Base-by-base conservation (phyloP, 805 yeast genomes). In the Henningerozyma blattae region DNA sequence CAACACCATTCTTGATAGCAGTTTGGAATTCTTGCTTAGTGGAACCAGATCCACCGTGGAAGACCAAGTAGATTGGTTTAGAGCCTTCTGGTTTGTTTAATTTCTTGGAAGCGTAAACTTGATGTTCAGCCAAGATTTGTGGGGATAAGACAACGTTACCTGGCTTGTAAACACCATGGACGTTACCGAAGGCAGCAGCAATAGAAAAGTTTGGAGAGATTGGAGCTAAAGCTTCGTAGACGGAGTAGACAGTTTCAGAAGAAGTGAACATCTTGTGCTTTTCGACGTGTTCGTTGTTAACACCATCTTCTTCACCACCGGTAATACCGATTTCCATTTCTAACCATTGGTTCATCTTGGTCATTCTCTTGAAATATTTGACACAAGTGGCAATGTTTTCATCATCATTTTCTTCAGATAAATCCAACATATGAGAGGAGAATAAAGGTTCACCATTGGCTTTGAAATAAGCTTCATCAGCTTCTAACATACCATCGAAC, bases 291-390 rank as follows among this genome's bases (percentile, higher is more conserved):
- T 89, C 93, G 76, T 91, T 91, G 80, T 91, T 89, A 58, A 91
- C 98, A 78, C 98, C 98, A 62, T 91, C 98, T 71, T 91, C 98
- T 74, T 91, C 98, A 79, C 98, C 98, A 70, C 98, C 98, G 64
- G 98, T 91, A 77, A 91, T 91, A 77, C 98, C 98, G 61, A 91
- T 91, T 75, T 91, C 98, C 98, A 91, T 91, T 76, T 91, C 98
- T 62, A 91, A 77, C 91, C 91, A 91, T 72, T 89, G 97, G 70
- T 75, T 72, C 75, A 87, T 71, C 70, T 82, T 85, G 63, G 93
- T 68, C 77, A 84, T 85, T 68, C 94, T 84, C 64, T 71, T 72
- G 70, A 91, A 89, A 77, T 91, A 91, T 69, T 84, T 79, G 65
- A 67, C 94, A 75, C 96, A 87, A 47, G 83, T 80, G 45, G 75